A percentile compares a stretch with the other conserved stretches of the same genome.
phyloP scores from a whole-genome alignment of 2,329 filamentous ascomycete genomes.

The Verticillium isaacii region DNA sequence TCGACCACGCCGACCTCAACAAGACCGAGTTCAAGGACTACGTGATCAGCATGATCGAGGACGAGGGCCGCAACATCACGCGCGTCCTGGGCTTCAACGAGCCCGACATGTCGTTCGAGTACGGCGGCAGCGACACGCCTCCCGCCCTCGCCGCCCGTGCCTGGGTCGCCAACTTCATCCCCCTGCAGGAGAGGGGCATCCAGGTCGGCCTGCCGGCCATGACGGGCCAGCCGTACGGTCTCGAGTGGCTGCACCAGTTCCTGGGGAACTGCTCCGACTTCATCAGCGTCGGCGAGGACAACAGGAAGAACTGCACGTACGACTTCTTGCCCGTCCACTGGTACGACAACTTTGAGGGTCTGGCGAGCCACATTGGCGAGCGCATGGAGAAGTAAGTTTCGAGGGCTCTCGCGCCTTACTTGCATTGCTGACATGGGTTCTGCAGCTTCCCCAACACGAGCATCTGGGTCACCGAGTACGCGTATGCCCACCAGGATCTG shows the following conservation, averaged over 20 bases:
- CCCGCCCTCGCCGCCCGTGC: constrained; percentile 58
- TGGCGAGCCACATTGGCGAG: constrained; percentile 63
- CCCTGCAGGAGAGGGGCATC: constrained; percentile 58
- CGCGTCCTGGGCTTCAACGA: constrained; percentile 78
- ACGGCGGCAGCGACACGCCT: constrained; percentile 59
- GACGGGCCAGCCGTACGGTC: constrained; percentile 54
- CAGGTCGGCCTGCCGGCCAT: constrained; percentile 68
- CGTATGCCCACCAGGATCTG: constrained; percentile 53
- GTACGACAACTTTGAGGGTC: constrained; percentile 65
- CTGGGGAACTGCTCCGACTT: constrained; percentile 53
- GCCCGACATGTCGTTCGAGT: constrained; percentile 54
- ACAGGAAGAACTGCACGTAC: constrained; percentile 50
- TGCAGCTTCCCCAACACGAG: constrained; percentile 52
- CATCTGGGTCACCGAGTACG: constrained; percentile 80
- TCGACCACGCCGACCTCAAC: constrained; percentile 34
- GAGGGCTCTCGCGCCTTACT: background rate
- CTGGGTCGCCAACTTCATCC: constrained; percentile 70
- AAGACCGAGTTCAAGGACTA: constrained; percentile 57
- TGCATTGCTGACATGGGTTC: constrained; percentile 9
- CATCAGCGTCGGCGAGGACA: constrained; percentile 35
- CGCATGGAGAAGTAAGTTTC: constrained; percentile 39
- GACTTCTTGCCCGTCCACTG: constrained; percentile 63
- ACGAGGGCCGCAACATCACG: constrained; percentile 51
- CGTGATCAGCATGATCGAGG: constrained; percentile 49
- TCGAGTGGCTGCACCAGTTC: constrained; percentile 55